phyloP scores from a whole-genome alignment of 192 early-diverging fungal species.

The Podila horticola region DNA sequence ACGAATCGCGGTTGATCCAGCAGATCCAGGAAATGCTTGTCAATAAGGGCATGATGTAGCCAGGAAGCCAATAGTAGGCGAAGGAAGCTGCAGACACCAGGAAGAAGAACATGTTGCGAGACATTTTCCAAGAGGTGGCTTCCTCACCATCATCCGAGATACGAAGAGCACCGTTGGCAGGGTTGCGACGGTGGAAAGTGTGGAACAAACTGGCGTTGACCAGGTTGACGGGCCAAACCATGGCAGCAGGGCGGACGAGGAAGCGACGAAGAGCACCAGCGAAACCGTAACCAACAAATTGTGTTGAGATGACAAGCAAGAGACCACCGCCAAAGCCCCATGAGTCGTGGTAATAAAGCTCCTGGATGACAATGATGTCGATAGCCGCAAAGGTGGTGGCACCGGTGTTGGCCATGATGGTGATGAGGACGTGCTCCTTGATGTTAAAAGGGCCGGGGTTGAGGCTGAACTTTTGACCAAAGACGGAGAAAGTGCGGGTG shows the following conservation, averaged over 20 bases:
- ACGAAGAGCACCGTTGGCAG: constrained; percentile 27
- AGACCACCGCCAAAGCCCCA: constrained; percentile 73
- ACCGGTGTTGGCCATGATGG: constrained; percentile 77
- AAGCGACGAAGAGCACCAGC: constrained; percentile 74
- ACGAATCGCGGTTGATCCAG: constrained; percentile 62
- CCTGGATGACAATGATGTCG: constrained; percentile 78
- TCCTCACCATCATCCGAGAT: constrained; percentile 8
- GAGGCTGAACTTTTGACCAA: constrained; percentile 60
- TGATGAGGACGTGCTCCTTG: constrained; percentile 90
- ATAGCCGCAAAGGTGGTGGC: constrained; percentile 79
- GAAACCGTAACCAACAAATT: constrained; percentile 71
- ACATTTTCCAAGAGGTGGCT: constrained; percentile 49
- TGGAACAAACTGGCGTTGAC: constrained; percentile 81
- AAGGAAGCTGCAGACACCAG: constrained; percentile 55
- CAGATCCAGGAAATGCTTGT: constrained; percentile 66
- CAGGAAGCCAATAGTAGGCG: constrained; percentile 62
- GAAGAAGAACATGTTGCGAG: constrained; percentile 63
- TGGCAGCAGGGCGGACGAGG: constrained; percentile 86
- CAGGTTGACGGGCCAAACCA: constrained; percentile 90
- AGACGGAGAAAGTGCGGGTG: constrained; percentile 56
- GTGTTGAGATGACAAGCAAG: constrained; percentile 75
- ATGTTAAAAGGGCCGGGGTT: constrained; percentile 91
- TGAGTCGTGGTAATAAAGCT: constrained; percentile 73
- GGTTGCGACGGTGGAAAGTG: constrained; percentile 74
- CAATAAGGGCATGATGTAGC: constrained; percentile 72